phyloP scores from a whole-genome alignment of 2,329 filamentous ascomycete genomes.

The Aspergillus uvarum region DNA sequence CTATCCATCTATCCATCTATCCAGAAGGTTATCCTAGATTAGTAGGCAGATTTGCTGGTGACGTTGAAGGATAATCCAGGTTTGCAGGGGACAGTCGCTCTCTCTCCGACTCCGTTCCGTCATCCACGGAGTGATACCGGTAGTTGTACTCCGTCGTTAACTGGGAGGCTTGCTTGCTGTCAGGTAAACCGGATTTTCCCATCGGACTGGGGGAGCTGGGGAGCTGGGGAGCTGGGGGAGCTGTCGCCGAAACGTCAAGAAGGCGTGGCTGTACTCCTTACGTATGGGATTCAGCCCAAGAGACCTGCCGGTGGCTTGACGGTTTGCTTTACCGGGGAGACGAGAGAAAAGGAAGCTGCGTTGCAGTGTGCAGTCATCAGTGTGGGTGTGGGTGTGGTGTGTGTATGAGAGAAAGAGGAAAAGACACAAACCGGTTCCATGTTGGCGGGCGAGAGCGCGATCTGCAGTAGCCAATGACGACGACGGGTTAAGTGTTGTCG shows the following conservation, averaged over 20 bases:
- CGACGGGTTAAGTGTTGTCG: not conserved
- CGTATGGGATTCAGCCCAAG: not conserved
- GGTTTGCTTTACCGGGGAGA: not conserved
- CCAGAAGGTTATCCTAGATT: not conserved
- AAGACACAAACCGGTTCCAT: conserved; percentile 13
- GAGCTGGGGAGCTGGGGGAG: not conserved
- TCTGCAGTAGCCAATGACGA: conserved; percentile 4
- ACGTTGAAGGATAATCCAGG: not conserved
- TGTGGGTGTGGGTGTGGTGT: too few species aligned
- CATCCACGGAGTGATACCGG: too few species aligned
- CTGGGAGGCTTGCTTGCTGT: not conserved
- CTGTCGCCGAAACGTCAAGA: not conserved
- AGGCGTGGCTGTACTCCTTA: too few species aligned
- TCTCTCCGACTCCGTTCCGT: not conserved
- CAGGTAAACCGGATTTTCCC: not conserved
- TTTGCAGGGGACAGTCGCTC: not conserved
- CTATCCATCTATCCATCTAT: not conserved
- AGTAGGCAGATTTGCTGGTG: not conserved
- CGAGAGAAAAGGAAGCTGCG: too few species aligned
- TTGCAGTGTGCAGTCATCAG: too few species aligned
- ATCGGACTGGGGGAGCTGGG: not conserved
- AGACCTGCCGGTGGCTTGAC: not conserved
- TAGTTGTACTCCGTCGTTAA: not conserved
- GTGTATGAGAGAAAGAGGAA: not conserved
- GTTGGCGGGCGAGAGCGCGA: conserved; percentile 9